Evolutionary conservation across 129 eudicot genomes (phyloP).

Genomic region (Lonicera japonica): DNA sequence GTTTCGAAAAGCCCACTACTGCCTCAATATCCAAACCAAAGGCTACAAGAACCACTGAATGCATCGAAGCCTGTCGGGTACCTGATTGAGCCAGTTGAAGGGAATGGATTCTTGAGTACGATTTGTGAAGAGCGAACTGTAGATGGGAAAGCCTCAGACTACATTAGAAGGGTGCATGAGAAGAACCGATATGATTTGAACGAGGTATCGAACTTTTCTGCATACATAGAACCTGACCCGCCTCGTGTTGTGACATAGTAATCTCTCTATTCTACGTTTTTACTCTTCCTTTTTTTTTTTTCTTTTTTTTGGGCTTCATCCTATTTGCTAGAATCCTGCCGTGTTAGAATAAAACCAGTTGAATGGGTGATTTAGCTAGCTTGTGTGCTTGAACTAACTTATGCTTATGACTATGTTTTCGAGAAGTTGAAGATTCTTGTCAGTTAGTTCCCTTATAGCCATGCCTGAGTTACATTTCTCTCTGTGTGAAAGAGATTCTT

Average conservation of each 20-base stretch:
- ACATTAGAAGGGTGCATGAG: slow-evolving; percentile 35
- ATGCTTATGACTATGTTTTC: no score
- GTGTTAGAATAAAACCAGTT: no score
- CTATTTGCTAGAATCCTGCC: no score
- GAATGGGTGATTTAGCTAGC: no score
- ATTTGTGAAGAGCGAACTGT: slow-evolving; percentile 29
- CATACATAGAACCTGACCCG: slow-evolving; percentile 36
- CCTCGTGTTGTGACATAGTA: slow-evolving; percentile 20
- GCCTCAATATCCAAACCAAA: slow-evolving; percentile 30
- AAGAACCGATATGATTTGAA: slow-evolving; percentile 20
- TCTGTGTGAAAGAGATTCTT: no score
- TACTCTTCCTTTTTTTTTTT: no score
- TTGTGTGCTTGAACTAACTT: no score
- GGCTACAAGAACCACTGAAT: slow-evolving; percentile 20
- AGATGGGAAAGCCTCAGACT: slow-evolving; percentile 36
- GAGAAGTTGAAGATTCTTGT: no score
- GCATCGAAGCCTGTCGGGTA: slow-evolving; percentile 19
- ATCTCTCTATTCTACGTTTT: no score
- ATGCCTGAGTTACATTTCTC: no score
- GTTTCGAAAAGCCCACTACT: slow-evolving; percentile 11
- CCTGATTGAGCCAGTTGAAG: slow-evolving; percentile 17
- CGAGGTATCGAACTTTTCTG: slow-evolving; percentile 19
- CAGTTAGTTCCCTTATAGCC: no score
- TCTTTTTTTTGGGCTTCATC: no score
- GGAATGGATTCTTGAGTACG: slow-evolving; percentile 8